Conservation (phyloP, 768 basidiomycete genomes). For the Lentinula boryana region DNA sequence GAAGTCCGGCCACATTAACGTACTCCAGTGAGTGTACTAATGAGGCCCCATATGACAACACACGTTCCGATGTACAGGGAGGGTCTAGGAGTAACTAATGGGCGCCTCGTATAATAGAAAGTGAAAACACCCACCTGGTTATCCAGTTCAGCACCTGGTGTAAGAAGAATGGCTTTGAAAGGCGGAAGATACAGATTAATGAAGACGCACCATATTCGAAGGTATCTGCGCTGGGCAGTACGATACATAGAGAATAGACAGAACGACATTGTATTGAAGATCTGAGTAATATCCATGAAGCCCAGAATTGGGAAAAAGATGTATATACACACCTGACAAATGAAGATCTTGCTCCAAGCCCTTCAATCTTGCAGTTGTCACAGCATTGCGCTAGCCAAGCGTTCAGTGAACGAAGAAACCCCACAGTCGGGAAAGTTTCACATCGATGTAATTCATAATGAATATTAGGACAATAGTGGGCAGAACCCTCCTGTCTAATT, state of each 20-base stretch:
- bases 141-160: conserved; percentile 49
- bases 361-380: conserved; percentile 45
- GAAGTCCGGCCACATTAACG: conserved; percentile 8
- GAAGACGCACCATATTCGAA: conserved; percentile 50
- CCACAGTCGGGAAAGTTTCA: conserved; percentile 18
- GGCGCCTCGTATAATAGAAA: not conserved
- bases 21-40: conserved; percentile 59
- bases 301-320: conserved; percentile 3
- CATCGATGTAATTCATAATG: conserved; percentile 68
- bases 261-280: conserved; percentile 44
- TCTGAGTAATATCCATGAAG: conserved; percentile 25
- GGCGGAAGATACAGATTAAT: not conserved
- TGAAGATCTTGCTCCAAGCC: conserved; percentile 44
- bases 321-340: conserved; percentile 28
- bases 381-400: conserved; percentile 33
- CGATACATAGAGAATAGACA: conserved; percentile 50
- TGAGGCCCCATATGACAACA: conserved; percentile 57
- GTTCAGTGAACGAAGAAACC: not conserved
- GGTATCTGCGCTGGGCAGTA: conserved; percentile 64
- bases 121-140: conserved; percentile 31
- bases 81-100: conserved; percentile 33
- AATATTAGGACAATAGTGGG: conserved; percentile 54
- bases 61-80: conserved; percentile 57
- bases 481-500: conserved; percentile 50
- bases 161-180: not conserved